Evolutionary conservation across 169 alveolate genomes (phyloP), one percentile per base, ranked within the genome.

Genomic region (Babesia microti): DNA sequence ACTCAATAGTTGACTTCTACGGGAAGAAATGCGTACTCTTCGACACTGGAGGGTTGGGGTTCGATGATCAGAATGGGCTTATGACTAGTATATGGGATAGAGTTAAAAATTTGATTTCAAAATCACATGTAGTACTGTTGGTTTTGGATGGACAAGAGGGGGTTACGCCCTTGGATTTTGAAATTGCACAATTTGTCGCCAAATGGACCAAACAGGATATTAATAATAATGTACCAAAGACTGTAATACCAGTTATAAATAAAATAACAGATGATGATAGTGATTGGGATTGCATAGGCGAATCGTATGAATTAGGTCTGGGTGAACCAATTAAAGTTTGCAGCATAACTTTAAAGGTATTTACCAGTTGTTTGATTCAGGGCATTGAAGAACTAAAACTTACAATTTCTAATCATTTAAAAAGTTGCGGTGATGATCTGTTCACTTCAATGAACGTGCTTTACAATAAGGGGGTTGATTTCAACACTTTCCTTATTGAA

Each of bases 121-220:
- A 46, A 19, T 63, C 86, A 6, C 59, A 72, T 32, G 41, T 76
- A 40, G 76, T 76, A 24, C 52, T 76, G 22, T 43, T 76, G 29
- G 72, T 76, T 32, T 71, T 76, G 27, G 86, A 76, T 41, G 86
- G 86, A 21, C 33, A 58, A 36, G 61, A 70, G 24, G 86, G 86
- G 6, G 67, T 76, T 14, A 71, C 78, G 15, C 86, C 82, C n/a
- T 41, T 54, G 33, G 86, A 76, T 42, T 19, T 53, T 5, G 72
- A 65, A 33, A 63, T 76, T 21, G 67, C 78, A 15, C 30, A 37
- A 17, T 66, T 59, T 41, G 37, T 76, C 36, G 37, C 56, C 17
- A 41, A 49, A 23, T 66, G 58, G 48, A 41, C 60, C 12, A 27
- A 32, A 23, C 41, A 48, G 3, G 27, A 47, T 17, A 24, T 56